phyloP scores from a whole-genome alignment of 148 eudicot species.

The Silene uniflora region DNA sequence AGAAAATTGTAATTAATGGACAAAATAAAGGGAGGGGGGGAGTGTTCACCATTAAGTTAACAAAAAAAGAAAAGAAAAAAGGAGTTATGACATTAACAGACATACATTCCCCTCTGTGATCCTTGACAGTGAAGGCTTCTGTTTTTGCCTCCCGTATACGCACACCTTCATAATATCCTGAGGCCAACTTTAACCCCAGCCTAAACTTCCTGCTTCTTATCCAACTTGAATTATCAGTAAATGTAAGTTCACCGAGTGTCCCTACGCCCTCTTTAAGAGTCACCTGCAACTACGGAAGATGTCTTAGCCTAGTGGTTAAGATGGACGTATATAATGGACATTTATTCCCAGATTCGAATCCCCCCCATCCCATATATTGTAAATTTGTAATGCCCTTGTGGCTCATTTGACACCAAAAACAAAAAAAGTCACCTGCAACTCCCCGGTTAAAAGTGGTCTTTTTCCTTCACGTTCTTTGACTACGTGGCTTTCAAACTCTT shows the following conservation, averaged over 20 bases:
- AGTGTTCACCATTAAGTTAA: neutral
- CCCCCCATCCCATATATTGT: too few relatives aligned
- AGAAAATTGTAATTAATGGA: too few relatives aligned
- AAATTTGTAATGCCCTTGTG: too few relatives aligned
- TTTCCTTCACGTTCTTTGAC: constrained; percentile 96
- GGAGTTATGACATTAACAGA: neutral
- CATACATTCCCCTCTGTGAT: constrained; percentile 97
- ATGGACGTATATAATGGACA: too few relatives aligned
- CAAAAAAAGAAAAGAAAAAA: constrained; percentile 7
- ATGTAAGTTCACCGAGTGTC: constrained; percentile 82
- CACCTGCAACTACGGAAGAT: constrained; percentile 42
- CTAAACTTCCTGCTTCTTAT: constrained; percentile 91
- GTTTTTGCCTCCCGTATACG: constrained; percentile 93
- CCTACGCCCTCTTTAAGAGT: constrained; percentile 96
- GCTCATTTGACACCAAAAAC: too few relatives aligned
- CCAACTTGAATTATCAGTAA: constrained; percentile 98
- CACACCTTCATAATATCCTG: constrained; percentile 65
- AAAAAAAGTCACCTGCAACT: constrained; percentile 53
- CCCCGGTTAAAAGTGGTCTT: constrained; percentile 83
- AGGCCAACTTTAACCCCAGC: constrained; percentile 73
- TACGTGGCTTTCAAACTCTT: constrained; percentile 80
- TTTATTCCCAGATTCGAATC: too few relatives aligned
- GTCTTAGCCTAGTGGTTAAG: too few relatives aligned
- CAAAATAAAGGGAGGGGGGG: too few relatives aligned
- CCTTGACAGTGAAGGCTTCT: constrained; percentile 91